Percentiles rank a stretch among this genome's conserved stretches.
Conservation (phyloP, 306 rosid species). For the Citrullus mucosospermus region DNA sequence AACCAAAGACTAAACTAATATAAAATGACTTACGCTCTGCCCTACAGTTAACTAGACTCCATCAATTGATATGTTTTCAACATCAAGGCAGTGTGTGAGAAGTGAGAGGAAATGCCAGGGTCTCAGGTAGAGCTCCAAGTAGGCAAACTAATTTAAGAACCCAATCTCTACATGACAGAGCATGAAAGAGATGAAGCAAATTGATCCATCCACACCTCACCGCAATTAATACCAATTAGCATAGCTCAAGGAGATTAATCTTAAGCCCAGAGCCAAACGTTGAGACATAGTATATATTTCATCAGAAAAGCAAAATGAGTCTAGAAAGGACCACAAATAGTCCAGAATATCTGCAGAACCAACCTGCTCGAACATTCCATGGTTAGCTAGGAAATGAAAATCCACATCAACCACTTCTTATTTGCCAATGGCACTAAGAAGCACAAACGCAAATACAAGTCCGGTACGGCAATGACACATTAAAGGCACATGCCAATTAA, state of each 20-base stretch:
- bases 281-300: not conserved
- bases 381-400: not conserved
- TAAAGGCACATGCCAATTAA: no score
- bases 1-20: not conserved
- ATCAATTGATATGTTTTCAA: not conserved
- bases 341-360: not conserved
- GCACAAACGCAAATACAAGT: no score
- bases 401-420: not conserved
- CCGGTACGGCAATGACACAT: no score
- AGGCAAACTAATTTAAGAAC: not conserved
- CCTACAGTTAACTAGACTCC: not conserved
- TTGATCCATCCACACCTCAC: not conserved
- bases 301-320: not conserved
- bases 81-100: not conserved
- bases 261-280: not conserved
- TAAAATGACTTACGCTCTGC: not conserved
- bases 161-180: not conserved
- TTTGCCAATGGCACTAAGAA: not conserved
- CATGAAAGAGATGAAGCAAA: not conserved
- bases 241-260: not conserved
- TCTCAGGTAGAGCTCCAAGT: not conserved
- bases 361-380: not conserved
- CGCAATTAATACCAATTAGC: not conserved
- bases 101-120: not conserved
- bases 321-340: no score